Base-by-base conservation (phyloP, 805 yeast species). In the Myxozyma nipponensis region DNA sequence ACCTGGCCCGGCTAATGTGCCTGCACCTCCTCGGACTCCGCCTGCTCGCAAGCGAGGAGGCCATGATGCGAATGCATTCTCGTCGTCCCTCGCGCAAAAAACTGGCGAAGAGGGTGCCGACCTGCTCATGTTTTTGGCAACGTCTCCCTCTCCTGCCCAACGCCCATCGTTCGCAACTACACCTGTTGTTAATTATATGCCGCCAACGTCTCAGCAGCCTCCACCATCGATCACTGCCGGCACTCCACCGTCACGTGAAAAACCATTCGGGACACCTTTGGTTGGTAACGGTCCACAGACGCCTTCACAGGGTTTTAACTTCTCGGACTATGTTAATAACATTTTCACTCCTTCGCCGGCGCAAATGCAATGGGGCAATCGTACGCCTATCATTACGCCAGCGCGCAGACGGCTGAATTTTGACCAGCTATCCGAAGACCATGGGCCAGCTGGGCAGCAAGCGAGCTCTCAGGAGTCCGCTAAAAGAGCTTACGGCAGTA, bases 301-400 rank as follows among this genome's bases (percentile, higher is more conserved):
- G 37, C 65, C 74, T 26, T 64, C 72, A 22, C 71, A 69, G 22
- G 69, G 64, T 42, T 86, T 86, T 70, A 86, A 86, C 66, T 79
- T 86, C 82, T 82, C 80, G 63, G 95, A 86, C 64, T 86, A 85
- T 64, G 84, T 87, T 35, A 84, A 86, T 63, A 1, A 93, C 93
- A 2, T 80, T 23, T 53, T 49, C 45, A 54, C 59, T 5, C 86
- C 45, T 4, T 63, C 66, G 1, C 68, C 68, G 3, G 66, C 66
- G 3, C 63, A 58, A 44, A 48, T 39, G 34, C 60, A 55, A 28
- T 51, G 60, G 50, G 54, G 43, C 47, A 37, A 47, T 13, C 54
- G 56, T 13, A 48, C 58, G 24, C 58, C 58, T 6, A 40, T 39
- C 21, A 43, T 52, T 22, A 46, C 55, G 6, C 57, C 57, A 5